These are phyloP conservation scores for Rhodotorula babjevae DNA, from an alignment of 768 basidiomycete species.

Conservation along the genomic window DNA sequence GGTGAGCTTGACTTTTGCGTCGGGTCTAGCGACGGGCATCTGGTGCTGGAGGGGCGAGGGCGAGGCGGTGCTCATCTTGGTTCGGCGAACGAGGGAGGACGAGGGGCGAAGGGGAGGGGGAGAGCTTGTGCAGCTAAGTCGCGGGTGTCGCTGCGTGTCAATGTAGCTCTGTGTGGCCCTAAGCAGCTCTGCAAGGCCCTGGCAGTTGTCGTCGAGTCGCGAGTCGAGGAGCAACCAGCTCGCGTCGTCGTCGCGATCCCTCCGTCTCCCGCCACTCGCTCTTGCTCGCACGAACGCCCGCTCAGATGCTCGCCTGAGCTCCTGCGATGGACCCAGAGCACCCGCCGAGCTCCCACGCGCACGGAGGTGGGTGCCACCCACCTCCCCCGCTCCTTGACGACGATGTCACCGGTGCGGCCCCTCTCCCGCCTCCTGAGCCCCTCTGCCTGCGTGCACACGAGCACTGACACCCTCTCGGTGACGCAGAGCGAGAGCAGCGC, in stretches of 20 bases:
- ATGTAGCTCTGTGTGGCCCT: too few relatives aligned
- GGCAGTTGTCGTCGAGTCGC: too few relatives aligned
- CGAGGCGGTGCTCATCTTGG: background rate
- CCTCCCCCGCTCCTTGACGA: background rate
- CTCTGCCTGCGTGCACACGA: background rate
- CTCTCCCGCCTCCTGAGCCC: background rate
- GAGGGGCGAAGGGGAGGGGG: background rate
- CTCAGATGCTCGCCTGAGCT: background rate
- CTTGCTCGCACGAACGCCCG: background rate
- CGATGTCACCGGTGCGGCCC: background rate
- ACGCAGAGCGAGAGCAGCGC: conserved; percentile 9
- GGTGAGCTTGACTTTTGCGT: conserved; percentile 35
- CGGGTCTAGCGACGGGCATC: conserved; percentile 20
- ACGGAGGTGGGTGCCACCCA: background rate
- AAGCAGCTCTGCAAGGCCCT: too few relatives aligned
- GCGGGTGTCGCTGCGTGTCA: background rate
- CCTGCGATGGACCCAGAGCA: background rate
- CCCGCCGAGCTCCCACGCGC: background rate
- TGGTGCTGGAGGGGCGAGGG: background rate
- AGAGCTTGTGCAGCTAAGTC: background rate
- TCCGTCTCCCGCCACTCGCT: background rate
- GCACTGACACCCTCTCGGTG: background rate
- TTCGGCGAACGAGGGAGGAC: background rate
- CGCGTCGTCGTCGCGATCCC: background rate
- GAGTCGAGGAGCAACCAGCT: too few relatives aligned